Evolutionary conservation across 768 basidiomycete genomes (phyloP).

Genomic region (Naganishia antarctica): DNA sequence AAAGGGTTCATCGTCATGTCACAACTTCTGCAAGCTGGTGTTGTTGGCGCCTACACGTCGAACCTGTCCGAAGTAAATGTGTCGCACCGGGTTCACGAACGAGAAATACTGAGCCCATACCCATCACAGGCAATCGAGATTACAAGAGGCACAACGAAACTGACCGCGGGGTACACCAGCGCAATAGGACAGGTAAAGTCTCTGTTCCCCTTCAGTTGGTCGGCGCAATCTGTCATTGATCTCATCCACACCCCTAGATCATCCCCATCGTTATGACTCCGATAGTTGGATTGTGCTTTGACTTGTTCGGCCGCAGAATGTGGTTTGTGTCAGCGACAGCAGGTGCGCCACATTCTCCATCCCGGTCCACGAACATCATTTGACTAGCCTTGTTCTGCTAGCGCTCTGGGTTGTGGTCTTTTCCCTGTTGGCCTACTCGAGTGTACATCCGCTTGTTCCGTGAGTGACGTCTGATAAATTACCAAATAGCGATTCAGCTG

Average conservation of each 20-base stretch:
- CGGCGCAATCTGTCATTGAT: neutral
- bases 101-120: neutral
- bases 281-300: constrained; percentile 42
- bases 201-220: neutral
- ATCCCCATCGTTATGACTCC: constrained; percentile 47
- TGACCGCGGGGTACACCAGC: constrained; percentile 47
- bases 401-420: constrained; percentile 45
- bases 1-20: constrained; percentile 22
- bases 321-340: constrained; percentile 41
- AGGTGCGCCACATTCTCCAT: neutral
- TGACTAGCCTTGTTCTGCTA: neutral
- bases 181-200: constrained; percentile 33
- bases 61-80: constrained; percentile 42
- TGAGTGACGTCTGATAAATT: neutral
- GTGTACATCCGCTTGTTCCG: constrained; percentile 43
- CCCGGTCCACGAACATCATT: no score
- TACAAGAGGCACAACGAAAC: constrained; percentile 40
- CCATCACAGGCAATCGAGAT: constrained; percentile 34
- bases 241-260: no score
- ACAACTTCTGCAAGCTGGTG: constrained; percentile 42
- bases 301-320: constrained; percentile 43
- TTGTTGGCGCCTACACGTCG: constrained; percentile 39
- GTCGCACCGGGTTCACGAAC: neutral
- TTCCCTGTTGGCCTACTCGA: constrained; percentile 40
- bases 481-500: no score